phyloP scores from a whole-genome alignment of 805 yeast species.

The Metschnikowia colocasiae region DNA sequence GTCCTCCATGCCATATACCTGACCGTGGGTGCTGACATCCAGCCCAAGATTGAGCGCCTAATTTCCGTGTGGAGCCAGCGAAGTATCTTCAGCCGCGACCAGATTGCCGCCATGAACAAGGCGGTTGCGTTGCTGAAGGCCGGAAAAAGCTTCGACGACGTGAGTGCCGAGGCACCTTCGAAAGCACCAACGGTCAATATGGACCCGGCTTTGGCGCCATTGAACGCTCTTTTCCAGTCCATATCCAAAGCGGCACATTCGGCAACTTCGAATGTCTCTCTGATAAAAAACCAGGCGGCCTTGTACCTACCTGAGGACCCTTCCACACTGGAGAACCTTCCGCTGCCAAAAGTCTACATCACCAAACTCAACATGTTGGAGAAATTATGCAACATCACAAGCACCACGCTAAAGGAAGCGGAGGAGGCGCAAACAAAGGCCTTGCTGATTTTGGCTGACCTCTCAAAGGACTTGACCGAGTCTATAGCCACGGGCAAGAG shows the following conservation, averaged over 20 bases:
- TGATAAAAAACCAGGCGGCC: slow-evolving; percentile 37
- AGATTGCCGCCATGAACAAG: slow-evolving; percentile 26
- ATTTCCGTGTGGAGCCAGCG: slow-evolving; percentile 59
- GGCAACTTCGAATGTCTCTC: slow-evolving; percentile 30
- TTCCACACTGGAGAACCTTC: slow-evolving; percentile 32
- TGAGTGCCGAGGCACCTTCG: not conserved
- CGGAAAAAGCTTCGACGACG: slow-evolving; percentile 8
- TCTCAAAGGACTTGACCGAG: slow-evolving; percentile 23
- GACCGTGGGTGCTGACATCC: slow-evolving; percentile 31
- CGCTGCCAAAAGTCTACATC: slow-evolving; percentile 32
- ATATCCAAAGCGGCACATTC: slow-evolving; percentile 23
- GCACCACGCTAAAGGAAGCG: slow-evolving; percentile 30
- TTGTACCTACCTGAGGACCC: slow-evolving; percentile 36
- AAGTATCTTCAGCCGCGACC: slow-evolving; percentile 34
- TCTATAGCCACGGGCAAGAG: slow-evolving; percentile 32
- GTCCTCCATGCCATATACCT: slow-evolving; percentile 34
- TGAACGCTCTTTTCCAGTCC: slow-evolving; percentile 30
- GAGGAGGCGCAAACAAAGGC: slow-evolving; percentile 27
- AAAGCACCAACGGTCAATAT: slow-evolving; percentile 9
- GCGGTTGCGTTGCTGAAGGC: slow-evolving; percentile 22
- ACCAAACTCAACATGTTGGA: slow-evolving; percentile 39
- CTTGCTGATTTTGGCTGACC: slow-evolving; percentile 24
- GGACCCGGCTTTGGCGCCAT: slow-evolving; percentile 30
- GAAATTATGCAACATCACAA: slow-evolving; percentile 33
- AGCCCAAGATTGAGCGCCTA: slow-evolving; percentile 48